These are phyloP conservation scores for Rhododendron ovatum DNA, from an alignment of 148 eudicot species.

Conservation along the genomic window DNA sequence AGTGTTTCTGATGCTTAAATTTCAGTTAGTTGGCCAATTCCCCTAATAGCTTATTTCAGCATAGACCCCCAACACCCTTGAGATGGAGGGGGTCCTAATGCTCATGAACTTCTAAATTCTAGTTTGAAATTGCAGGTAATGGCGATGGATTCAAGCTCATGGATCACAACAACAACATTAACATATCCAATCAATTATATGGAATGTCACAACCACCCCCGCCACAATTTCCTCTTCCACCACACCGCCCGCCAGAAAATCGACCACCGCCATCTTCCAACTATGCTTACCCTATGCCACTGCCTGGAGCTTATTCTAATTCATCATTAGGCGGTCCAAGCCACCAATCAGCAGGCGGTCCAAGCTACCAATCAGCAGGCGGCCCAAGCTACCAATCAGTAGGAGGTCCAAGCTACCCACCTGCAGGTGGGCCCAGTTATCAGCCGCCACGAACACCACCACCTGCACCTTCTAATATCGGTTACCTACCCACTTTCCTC, in stretches of 20 bases:
- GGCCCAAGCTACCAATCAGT: neutral
- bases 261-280: slow-evolving; percentile 16
- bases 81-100: neutral
- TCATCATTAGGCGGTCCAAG: slow-evolving; percentile 17
- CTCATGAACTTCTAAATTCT: neutral
- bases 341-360: slow-evolving; percentile 20
- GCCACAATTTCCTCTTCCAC: slow-evolving; percentile 23
- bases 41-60: neutral
- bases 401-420: slow-evolving; percentile 26
- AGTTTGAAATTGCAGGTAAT: slow-evolving; percentile 35
- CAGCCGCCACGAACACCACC: slow-evolving; percentile 34
- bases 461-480: slow-evolving; percentile 44
- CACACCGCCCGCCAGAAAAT: slow-evolving; percentile 23
- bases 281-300: slow-evolving; percentile 28
- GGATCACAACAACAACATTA: slow-evolving; percentile 30
- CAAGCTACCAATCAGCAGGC: slow-evolving; percentile 9
- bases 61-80: neutral
- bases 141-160: slow-evolving; percentile 49
- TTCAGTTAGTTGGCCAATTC: neutral
- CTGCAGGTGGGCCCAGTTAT: slow-evolving; percentile 29
- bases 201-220: slow-evolving; percentile 25
- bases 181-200: slow-evolving; percentile 20
- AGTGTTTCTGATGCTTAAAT: neutral
- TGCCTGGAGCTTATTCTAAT: slow-evolving; percentile 29
- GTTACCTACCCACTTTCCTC: slow-evolving; percentile 43